Evolutionary conservation across 805 yeast species (phyloP).

Genomic region (Candida nanaspora): DNA sequence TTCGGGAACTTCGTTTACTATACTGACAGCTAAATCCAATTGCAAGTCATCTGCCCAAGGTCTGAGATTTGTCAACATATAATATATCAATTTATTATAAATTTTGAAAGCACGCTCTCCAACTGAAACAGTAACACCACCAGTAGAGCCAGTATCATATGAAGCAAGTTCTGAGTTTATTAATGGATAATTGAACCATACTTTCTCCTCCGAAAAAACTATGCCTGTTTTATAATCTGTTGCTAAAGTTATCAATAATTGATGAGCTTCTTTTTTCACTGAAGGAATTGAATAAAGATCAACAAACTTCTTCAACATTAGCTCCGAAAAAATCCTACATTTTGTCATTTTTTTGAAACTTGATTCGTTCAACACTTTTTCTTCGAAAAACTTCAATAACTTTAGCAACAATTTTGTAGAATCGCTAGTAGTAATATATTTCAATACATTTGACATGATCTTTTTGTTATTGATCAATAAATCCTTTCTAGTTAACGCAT

Average conservation of each 20-base stretch:
- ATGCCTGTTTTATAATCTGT: slow-evolving; percentile 45
- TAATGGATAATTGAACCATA: slow-evolving; percentile 33
- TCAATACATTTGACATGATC: slow-evolving; percentile 62
- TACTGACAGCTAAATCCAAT: slow-evolving; percentile 41
- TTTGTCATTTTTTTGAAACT: slow-evolving; percentile 62
- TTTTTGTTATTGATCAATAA: slow-evolving; percentile 48
- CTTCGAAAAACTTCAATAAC: slow-evolving; percentile 41
- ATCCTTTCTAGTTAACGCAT: slow-evolving; percentile 57
- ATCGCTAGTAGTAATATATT: slow-evolving; percentile 50
- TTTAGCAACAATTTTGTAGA: slow-evolving; percentile 30
- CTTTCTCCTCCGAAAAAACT: slow-evolving; percentile 36
- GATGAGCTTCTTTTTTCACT: slow-evolving; percentile 32
- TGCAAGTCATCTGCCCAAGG: slow-evolving; percentile 78
- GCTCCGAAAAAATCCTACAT: slow-evolving; percentile 71
- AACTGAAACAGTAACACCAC: slow-evolving; percentile 38
- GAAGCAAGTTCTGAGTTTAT: slow-evolving; percentile 10
- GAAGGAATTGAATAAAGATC: slow-evolving; percentile 32
- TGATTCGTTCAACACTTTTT: slow-evolving; percentile 48
- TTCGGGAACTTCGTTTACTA: slow-evolving; percentile 56
- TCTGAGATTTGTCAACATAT: slow-evolving; percentile 55
- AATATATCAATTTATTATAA: slow-evolving; percentile 61
- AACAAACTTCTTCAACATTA: slow-evolving; percentile 53
- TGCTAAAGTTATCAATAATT: slow-evolving; percentile 41
- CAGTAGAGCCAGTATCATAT: not conserved
- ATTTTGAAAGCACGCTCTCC: slow-evolving; percentile 49